Percentiles rank a stretch among this genome's conserved stretches.
Conservation (phyloP, 2,329 filamentous ascomycete genomes). For the Graphiopsis chlorocephala region DNA sequence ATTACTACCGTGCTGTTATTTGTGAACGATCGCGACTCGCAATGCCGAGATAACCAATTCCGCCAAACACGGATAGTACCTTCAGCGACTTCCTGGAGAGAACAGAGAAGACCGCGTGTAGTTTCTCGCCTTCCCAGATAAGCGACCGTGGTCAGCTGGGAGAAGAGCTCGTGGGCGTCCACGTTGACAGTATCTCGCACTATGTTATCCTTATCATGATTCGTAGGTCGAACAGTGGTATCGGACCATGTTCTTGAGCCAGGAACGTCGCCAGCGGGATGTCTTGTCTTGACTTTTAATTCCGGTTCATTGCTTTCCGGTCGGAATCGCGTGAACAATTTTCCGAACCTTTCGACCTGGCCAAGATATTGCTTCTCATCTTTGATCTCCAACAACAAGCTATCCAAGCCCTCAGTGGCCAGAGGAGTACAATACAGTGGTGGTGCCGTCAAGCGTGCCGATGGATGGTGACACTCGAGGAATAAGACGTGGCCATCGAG, state of each 20-base stretch:
- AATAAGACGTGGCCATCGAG: slow-evolving; percentile 65
- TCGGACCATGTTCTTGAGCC: slow-evolving; percentile 41
- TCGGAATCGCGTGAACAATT: slow-evolving; percentile 68
- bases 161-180: slow-evolving; percentile 69
- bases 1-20: slow-evolving; percentile 30
- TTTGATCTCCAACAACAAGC: slow-evolving; percentile 35
- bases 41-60: slow-evolving; percentile 61
- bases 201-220: slow-evolving; percentile 23
- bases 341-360: slow-evolving; percentile 52
- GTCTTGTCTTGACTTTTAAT: slow-evolving; percentile 36
- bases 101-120: slow-evolving; percentile 60
- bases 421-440: slow-evolving; percentile 67
- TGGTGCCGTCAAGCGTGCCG: slow-evolving; percentile 64
- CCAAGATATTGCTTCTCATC: slow-evolving; percentile 32
- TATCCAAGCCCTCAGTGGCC: slow-evolving; percentile 60
- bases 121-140: slow-evolving; percentile 67
- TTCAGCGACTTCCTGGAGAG: slow-evolving; percentile 64
- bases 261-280: slow-evolving; percentile 49
- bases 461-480: slow-evolving; percentile 76
- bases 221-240: slow-evolving; percentile 19
- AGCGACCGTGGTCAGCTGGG: slow-evolving; percentile 67
- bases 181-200: slow-evolving; percentile 62
- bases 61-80: slow-evolving; percentile 69
- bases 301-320: slow-evolving; percentile 58
- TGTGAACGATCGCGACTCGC: slow-evolving; percentile 30